phyloP scores from a whole-genome alignment of 2,329 filamentous ascomycete species.

The Phyllosticta citriasiana region DNA sequence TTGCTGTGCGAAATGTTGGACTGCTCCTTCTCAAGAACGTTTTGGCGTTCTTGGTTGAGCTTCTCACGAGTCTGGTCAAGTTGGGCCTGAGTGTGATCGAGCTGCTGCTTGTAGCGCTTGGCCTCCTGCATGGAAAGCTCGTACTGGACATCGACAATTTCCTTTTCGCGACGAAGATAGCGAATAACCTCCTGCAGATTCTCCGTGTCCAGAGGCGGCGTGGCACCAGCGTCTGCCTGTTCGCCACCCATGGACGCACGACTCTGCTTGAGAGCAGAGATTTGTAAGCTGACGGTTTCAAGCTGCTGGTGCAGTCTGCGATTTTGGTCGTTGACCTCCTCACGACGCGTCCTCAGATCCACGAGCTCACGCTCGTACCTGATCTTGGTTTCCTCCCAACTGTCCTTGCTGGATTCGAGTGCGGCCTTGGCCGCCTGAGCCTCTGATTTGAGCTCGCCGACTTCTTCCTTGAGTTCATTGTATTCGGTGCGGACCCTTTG shows the following conservation, averaged over 20 bases:
- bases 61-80: conserved; percentile 83
- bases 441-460: conserved; percentile 65
- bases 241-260: conserved; percentile 47
- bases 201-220: conserved; percentile 53
- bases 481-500: conserved; percentile 70
- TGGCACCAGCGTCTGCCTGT: conserved; percentile 38
- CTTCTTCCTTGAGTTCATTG: conserved; percentile 71
- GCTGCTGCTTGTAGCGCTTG: conserved; percentile 80
- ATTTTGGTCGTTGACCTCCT: conserved; percentile 83
- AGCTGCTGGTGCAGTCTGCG: conserved; percentile 82
- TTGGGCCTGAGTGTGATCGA: conserved; percentile 77
- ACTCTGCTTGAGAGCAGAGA: conserved; percentile 67
- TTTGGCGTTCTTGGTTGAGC: conserved; percentile 77
- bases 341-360: conserved; percentile 67
- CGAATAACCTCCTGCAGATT: conserved; percentile 83
- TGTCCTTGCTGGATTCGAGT: conserved; percentile 70
- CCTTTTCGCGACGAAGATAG: conserved; percentile 89
- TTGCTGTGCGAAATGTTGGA: conserved; percentile 74
- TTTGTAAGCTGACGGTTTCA: conserved; percentile 71
- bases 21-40: conserved; percentile 62
- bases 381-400: conserved; percentile 74
- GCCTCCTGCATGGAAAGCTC: conserved; percentile 81
- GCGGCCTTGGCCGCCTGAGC: conserved; percentile 76
- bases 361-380: conserved; percentile 74
- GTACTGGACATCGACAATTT: conserved; percentile 94